Evolutionary conservation across 2,329 filamentous ascomycete genomes (phyloP).

Genomic region (Colletotrichum paranaense): DNA sequence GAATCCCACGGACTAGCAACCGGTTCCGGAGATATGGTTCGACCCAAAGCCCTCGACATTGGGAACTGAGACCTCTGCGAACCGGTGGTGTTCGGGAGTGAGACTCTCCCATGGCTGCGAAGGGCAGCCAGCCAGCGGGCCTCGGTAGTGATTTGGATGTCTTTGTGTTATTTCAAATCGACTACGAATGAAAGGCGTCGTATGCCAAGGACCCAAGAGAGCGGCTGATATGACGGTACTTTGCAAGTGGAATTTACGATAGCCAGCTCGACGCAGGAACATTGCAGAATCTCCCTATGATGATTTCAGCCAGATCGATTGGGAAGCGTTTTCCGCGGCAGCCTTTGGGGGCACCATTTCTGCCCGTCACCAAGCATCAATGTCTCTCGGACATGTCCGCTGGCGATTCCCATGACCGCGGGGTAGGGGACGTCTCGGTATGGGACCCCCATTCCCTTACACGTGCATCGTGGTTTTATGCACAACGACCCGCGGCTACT

Average conservation of each 20-base stretch:
- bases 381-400: constrained; percentile 25
- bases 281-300: neutral
- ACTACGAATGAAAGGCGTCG: neutral
- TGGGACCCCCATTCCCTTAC: neutral
- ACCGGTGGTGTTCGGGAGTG: neutral
- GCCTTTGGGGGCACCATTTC: neutral
- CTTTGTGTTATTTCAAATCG: neutral
- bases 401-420: neutral
- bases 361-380: neutral
- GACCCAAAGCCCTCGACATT: neutral
- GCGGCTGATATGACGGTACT: neutral
- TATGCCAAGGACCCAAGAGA: neutral
- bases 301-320: too few species aligned
- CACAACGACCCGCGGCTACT: neutral
- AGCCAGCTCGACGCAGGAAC: neutral
- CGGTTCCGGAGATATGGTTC: constrained; percentile 15
- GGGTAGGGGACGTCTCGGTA: neutral
- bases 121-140: neutral
- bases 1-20: neutral
- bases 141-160: neutral
- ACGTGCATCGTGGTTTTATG: neutral
- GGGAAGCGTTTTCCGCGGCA: neutral
- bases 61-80: neutral
- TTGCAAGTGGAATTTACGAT: neutral
- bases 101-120: neutral